Conservation (phyloP, 306 rosid genomes). For the Arachis stenosperma region DNA sequence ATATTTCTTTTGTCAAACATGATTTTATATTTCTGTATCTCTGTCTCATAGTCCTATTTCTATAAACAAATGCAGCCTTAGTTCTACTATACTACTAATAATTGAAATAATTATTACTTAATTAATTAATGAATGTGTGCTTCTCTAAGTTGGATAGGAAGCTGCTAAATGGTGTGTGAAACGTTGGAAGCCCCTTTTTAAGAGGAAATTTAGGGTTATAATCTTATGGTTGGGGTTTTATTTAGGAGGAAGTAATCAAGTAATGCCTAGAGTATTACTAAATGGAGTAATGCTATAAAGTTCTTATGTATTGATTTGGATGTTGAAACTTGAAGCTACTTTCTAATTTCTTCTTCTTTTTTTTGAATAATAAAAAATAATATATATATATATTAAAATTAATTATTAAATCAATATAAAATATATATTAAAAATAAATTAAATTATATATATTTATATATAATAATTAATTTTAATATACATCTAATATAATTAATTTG, state of each 20-base stretch:
- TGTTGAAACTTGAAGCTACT: constrained; percentile 40
- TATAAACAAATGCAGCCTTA: no score
- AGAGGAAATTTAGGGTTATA: constrained; percentile 20
- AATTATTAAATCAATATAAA: no score
- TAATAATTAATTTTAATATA: no score
- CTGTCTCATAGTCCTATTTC: no score
- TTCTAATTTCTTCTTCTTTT: neutral
- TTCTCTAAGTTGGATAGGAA: constrained; percentile 40
- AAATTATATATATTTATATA: no score
- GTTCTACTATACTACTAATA: no score
- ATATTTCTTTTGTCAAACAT: no score
- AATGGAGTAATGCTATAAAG: neutral
- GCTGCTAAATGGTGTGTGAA: constrained; percentile 21
- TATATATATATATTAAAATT: no score
- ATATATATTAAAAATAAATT: no score
- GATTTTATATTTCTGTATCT: no score
- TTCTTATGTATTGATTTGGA: constrained; percentile 13
- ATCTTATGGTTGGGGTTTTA: constrained; percentile 36
- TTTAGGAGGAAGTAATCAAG: neutral
- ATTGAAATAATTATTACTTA: constrained; percentile 16
- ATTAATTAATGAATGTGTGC: neutral
- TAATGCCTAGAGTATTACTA: constrained; percentile 45
- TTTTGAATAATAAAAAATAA: constrained; percentile 5
- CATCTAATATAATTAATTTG: no score
- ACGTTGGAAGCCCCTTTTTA: constrained; percentile 37